Conservation (phyloP, 2,329 filamentous ascomycete genomes). For the Cladosporium velox region DNA sequence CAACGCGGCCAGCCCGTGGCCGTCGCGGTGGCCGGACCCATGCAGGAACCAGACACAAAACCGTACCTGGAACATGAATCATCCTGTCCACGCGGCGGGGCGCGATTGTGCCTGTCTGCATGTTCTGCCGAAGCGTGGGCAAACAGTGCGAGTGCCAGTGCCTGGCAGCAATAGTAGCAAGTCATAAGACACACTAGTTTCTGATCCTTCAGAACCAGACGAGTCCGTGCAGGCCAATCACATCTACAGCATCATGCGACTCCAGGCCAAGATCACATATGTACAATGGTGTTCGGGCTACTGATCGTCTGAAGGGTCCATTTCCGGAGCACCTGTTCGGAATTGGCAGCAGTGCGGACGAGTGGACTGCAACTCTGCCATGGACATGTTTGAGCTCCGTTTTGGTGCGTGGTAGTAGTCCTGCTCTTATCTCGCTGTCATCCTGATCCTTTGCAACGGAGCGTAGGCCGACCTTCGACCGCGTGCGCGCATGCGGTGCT, state of each 20-base stretch:
- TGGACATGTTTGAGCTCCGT: not conserved
- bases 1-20: slow-evolving; percentile 2
- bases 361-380: not conserved
- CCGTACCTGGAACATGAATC: not conserved
- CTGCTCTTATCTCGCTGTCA: not conserved
- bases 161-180: slow-evolving; percentile 15
- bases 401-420: not conserved
- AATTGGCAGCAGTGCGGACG: not conserved
- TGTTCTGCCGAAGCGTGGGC: slow-evolving; percentile 14
- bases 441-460: not conserved
- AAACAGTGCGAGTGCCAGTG: slow-evolving; percentile 14
- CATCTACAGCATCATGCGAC: not conserved
- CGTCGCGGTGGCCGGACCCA: slow-evolving; percentile 4
- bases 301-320: not conserved
- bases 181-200: slow-evolving; percentile 18
- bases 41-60: not conserved
- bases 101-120: slow-evolving; percentile 9
- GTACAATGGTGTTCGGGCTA: not conserved
- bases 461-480: not conserved
- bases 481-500: not conserved
- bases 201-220: slow-evolving; percentile 2
- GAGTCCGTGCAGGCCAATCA: slow-evolving; percentile 17
- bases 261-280: slow-evolving; percentile 7
- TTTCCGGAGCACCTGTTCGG: not conserved
- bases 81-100: slow-evolving; percentile 7